These are phyloP conservation scores for Beta lomatogona DNA, from an alignment of 179 eudicot species.

Conservation along the genomic window DNA sequence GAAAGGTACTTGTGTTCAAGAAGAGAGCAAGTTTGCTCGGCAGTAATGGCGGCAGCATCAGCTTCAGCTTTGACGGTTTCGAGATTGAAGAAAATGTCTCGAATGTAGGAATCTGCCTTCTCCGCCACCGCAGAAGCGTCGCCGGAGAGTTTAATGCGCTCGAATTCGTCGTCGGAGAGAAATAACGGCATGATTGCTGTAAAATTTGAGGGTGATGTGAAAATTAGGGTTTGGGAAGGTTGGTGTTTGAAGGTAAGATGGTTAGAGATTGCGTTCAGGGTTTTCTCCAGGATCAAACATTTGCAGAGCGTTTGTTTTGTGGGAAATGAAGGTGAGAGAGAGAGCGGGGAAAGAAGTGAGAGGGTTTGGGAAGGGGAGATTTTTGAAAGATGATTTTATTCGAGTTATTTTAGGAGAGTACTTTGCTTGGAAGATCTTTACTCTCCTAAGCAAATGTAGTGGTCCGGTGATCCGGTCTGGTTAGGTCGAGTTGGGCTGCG, in stretches of 20 bases:
- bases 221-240: background rate
- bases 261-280: background rate
- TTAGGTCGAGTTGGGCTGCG: too few species aligned
- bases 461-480: too few species aligned
- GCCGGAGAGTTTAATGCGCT: conserved; percentile 44
- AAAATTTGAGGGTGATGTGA: background rate
- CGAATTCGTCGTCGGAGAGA: conserved; percentile 72
- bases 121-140: conserved; percentile 63
- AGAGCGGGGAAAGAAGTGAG: conserved; percentile 1
- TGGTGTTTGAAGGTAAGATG: background rate
- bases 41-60: conserved; percentile 80
- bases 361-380: conserved; percentile 1
- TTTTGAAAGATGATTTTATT: conserved; percentile 5
- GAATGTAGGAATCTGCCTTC: conserved; percentile 79
- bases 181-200: conserved; percentile 65
- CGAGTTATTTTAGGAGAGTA: too few species aligned
- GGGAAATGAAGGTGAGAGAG: background rate
- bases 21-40: conserved; percentile 90
- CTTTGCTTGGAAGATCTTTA: too few species aligned
- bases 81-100: conserved; percentile 48
- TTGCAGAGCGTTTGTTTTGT: background rate
- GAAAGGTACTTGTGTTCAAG: conserved; percentile 83
- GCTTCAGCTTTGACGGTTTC: conserved; percentile 83
- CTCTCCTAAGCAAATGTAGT: too few species aligned
- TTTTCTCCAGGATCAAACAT: conserved; percentile 12